Evolutionary conservation across 495 filamentous ascomycete species (phyloP).

Genomic region (Hyaloscypha hepaticicola): DNA sequence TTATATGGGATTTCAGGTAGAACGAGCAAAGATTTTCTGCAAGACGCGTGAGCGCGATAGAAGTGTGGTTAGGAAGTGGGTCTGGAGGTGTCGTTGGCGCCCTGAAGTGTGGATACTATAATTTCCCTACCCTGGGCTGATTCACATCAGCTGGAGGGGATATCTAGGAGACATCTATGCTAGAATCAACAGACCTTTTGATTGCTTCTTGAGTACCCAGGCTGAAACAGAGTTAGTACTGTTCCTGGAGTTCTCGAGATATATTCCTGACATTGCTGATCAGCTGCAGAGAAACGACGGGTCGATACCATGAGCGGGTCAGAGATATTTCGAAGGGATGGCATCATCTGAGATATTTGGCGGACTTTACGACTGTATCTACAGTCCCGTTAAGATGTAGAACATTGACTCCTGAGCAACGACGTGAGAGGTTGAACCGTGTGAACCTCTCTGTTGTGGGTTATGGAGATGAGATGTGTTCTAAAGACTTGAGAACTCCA

Average conservation of each 20-base stretch:
- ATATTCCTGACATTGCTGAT: slow-evolving; percentile 15
- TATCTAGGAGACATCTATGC: slow-evolving; percentile 17
- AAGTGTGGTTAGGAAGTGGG: too few relatives aligned
- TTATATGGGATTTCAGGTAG: too few relatives aligned
- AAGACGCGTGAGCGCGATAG: too few relatives aligned
- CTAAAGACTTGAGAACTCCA: slow-evolving; percentile 3
- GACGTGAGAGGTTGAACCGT: slow-evolving; percentile 15
- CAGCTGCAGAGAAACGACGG: slow-evolving; percentile 11
- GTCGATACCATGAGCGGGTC: slow-evolving; percentile 10
- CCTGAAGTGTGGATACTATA: too few relatives aligned
- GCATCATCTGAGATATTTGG: slow-evolving; percentile 16
- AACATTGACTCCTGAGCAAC: slow-evolving; percentile 5
- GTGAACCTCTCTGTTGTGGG: slow-evolving; percentile 13
- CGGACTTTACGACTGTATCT: slow-evolving; percentile 13
- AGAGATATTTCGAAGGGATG: slow-evolving; percentile 12
- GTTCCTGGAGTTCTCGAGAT: not conserved
- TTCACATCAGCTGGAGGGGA: too few relatives aligned
- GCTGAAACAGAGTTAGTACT: slow-evolving; percentile 5
- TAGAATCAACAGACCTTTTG: slow-evolving; percentile 12
- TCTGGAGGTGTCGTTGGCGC: too few relatives aligned
- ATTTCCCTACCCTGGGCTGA: too few relatives aligned
- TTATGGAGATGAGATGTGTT: slow-evolving; percentile 14
- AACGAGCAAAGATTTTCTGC: too few relatives aligned
- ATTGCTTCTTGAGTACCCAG: slow-evolving; percentile 10
- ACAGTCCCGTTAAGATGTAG: slow-evolving; percentile 6